A percentile compares a stretch with the other conserved stretches of the same genome.
phyloP scores from a whole-genome alignment of 805 yeast genomes.

The Candida coquimbonensis region DNA sequence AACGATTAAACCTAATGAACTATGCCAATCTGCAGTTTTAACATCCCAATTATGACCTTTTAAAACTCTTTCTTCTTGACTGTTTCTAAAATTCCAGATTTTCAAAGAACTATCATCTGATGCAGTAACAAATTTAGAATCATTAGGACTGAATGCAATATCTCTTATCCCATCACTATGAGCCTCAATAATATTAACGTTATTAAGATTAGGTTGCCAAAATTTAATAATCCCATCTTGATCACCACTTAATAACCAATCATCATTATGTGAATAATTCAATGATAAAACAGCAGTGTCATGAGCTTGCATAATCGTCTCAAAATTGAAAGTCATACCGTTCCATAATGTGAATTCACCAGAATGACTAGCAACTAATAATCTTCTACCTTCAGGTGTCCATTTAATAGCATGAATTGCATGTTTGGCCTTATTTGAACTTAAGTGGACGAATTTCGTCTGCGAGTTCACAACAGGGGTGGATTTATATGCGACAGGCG shows the following conservation, averaged over 20 bases:
- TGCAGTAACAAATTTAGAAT: slow-evolving; percentile 85
- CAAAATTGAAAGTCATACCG: slow-evolving; percentile 91
- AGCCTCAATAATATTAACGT: slow-evolving; percentile 74
- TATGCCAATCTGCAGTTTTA: slow-evolving; percentile 96
- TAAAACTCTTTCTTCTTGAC: slow-evolving; percentile 70
- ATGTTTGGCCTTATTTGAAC: slow-evolving; percentile 87
- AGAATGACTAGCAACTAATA: slow-evolving; percentile 81
- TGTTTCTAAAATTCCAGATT: slow-evolving; percentile 91
- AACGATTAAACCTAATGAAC: slow-evolving; percentile 74
- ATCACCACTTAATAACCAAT: slow-evolving; percentile 93
- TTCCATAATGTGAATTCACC: slow-evolving; percentile 98
- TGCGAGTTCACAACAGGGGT: slow-evolving; percentile 56
- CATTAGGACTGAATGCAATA: slow-evolving; percentile 84
- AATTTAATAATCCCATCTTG: slow-evolving; percentile 86
- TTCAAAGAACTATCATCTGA: slow-evolving; percentile 89
- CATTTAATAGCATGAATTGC: slow-evolving; percentile 85
- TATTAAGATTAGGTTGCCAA: slow-evolving; percentile 98
- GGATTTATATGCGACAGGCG: slow-evolving; percentile 52
- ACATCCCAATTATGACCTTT: slow-evolving; percentile 99
- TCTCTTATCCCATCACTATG: slow-evolving; percentile 83
- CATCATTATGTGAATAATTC: slow-evolving; percentile 82
- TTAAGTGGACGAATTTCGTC: slow-evolving; percentile 81
- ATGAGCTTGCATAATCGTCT: slow-evolving; percentile 97
- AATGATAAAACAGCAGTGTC: slow-evolving; percentile 80
- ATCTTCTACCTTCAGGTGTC: slow-evolving; percentile 94